A percentile compares a stretch with the other conserved stretches of the same genome.
These are phyloP conservation scores for Aspergillus neotritici DNA, from an alignment of 2,329 filamentous ascomycete species.

Conservation along the genomic window DNA sequence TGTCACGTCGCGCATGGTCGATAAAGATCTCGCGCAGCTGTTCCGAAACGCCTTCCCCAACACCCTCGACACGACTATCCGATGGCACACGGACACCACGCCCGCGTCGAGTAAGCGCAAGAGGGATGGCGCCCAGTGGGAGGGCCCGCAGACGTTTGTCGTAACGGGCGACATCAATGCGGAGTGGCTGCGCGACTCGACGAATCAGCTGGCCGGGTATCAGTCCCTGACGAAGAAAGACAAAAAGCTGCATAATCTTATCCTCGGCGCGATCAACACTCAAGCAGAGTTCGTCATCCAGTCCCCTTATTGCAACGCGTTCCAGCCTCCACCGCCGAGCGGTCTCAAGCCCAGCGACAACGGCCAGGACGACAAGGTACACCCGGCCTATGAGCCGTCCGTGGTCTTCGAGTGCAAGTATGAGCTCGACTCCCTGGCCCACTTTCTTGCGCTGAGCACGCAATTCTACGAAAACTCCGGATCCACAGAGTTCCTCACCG, in stretches of 20 bases:
- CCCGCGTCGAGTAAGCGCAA: slow-evolving; percentile 29
- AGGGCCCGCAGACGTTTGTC: slow-evolving; percentile 83
- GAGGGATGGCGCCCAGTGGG: slow-evolving; percentile 61
- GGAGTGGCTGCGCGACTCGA: slow-evolving; percentile 87
- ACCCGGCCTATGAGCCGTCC: slow-evolving; percentile 76
- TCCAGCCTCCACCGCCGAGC: slow-evolving; percentile 86
- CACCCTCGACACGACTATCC: slow-evolving; percentile 80
- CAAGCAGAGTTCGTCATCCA: slow-evolving; percentile 92
- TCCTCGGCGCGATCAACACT: slow-evolving; percentile 91
- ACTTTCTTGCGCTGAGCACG: slow-evolving; percentile 80
- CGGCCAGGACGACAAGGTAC: slow-evolving; percentile 76
- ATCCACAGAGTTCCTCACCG: slow-evolving; percentile 70
- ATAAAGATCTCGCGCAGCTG: slow-evolving; percentile 81
- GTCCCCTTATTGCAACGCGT: slow-evolving; percentile 96
- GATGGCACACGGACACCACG: slow-evolving; percentile 67
- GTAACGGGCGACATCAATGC: slow-evolving; percentile 91
- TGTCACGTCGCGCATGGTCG: slow-evolving; percentile 70
- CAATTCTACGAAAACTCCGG: slow-evolving; percentile 77
- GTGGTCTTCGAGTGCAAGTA: slow-evolving; percentile 98
- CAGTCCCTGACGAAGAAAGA: slow-evolving; percentile 79
- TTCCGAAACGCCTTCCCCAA: slow-evolving; percentile 97
- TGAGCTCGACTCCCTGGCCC: slow-evolving; percentile 89
- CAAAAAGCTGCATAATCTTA: slow-evolving; percentile 67
- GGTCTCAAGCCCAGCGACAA: slow-evolving; percentile 66
- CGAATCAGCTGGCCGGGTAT: slow-evolving; percentile 89